phyloP scores from a whole-genome alignment of 352 stramenopile genomes.

The Pythium folliculosum region DNA sequence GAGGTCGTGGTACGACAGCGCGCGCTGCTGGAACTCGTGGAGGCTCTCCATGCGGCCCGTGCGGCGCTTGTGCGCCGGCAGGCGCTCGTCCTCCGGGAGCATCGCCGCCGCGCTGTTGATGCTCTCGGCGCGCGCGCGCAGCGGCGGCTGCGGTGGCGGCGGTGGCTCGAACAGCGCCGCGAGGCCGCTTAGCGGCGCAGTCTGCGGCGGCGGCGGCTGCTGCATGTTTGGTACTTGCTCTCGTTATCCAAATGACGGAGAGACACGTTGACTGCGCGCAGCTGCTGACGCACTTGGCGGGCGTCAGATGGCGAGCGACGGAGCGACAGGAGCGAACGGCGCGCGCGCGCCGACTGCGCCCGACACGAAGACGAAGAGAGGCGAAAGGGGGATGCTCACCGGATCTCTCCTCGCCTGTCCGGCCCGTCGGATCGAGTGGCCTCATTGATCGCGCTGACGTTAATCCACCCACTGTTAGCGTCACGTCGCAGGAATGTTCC shows the following conservation, averaged over 20 bases:
- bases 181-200: neutral
- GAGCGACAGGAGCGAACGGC: constrained; percentile 1
- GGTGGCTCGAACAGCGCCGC: constrained; percentile 17
- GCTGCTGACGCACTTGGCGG: constrained; percentile 1
- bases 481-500: constrained; percentile 20
- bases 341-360: neutral
- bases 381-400: neutral
- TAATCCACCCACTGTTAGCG: constrained; percentile 3
- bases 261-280: neutral
- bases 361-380: neutral
- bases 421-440: neutral
- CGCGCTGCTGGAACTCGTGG: constrained; percentile 84
- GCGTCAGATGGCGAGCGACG: neutral
- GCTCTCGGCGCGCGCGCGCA: neutral
- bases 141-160: constrained; percentile 2
- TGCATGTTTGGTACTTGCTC: too few relatives aligned
- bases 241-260: neutral
- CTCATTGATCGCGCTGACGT: neutral
- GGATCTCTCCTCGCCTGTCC: constrained; percentile 6
- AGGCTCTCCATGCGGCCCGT: constrained; percentile 73
- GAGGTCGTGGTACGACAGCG: constrained; percentile 49
- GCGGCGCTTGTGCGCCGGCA: constrained; percentile 69
- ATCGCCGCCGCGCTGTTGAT: neutral
- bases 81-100: constrained; percentile 33
- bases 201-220: neutral